Percentiles rank a stretch among this genome's conserved stretches.
Conservation (phyloP, 1,139 yeast genomes). For the Hyphopichia fennica region DNA sequence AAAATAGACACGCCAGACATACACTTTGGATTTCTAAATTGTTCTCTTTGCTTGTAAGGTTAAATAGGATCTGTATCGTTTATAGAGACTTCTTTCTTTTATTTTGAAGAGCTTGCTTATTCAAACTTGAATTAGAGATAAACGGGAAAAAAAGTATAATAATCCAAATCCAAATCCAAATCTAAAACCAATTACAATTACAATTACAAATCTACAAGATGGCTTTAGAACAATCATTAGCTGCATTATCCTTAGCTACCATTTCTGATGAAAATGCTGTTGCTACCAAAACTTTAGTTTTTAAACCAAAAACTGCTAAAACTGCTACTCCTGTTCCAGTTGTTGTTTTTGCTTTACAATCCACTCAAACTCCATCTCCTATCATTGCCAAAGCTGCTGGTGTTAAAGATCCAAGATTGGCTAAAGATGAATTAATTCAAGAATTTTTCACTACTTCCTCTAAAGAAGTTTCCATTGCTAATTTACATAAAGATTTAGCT, state of each 20-base stretch:
- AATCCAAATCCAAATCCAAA: too few relatives aligned
- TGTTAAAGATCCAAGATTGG: conserved; percentile 85
- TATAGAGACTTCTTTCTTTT: too few relatives aligned
- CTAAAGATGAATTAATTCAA: conserved; percentile 74
- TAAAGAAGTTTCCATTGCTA: conserved; percentile 66
- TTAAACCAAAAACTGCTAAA: conserved; percentile 90
- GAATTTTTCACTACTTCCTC: conserved; percentile 65
- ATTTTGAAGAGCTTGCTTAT: too few relatives aligned
- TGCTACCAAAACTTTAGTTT: conserved; percentile 73
- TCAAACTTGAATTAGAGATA: too few relatives aligned
- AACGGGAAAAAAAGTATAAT: too few relatives aligned
- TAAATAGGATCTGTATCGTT: too few relatives aligned
- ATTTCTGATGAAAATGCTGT: conserved; percentile 41
- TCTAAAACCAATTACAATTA: neutral
- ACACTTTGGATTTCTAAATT: too few relatives aligned
- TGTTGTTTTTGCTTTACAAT: conserved; percentile 71
- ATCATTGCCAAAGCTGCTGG: conserved; percentile 65
- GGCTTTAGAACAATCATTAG: conserved; percentile 63
- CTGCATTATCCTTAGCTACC: conserved; percentile 54
- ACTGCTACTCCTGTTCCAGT: conserved; percentile 80
- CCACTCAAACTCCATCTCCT: conserved; percentile 69
- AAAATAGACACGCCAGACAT: too few relatives aligned
- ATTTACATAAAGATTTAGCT: conserved; percentile 52
- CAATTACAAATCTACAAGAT: too few relatives aligned
- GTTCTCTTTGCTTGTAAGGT: too few relatives aligned